Base-by-base conservation (phyloP, 352 stramenopile genomes). In the Phytophthora pinifolia region DNA sequence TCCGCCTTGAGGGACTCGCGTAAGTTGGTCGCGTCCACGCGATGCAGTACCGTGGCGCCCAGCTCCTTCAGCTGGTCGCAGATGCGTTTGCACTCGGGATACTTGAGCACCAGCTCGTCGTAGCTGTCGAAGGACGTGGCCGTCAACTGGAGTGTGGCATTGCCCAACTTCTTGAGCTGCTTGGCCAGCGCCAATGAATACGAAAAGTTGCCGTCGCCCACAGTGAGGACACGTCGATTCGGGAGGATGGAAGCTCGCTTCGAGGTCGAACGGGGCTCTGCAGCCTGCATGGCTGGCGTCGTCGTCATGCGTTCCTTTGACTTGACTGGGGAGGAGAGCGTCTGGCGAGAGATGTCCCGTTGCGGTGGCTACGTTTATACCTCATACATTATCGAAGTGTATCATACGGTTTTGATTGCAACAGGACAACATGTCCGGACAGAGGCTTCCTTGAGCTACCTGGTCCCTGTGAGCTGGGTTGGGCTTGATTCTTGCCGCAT, bases 201-300 rank as follows among this genome's bases (percentile, higher is more conserved):
- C 5, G 87, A 89, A 58, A 98, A 95, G 67, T 98, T 94, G n/a
- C 93, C 93, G 67, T 98, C 93, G 15, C 93, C 93, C 7, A 98
- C 77, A 6, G 86, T 96, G 5, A 97, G 65, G 15, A 95, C 67
- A n/a, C 67, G 61, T 29, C 18, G 43, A 5, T 35, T 36, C 56
- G 41, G 15, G 14, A 3, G 6, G 2, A 29, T 31, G 37, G n/a
- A 12, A 31, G 37, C 13, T 15, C 3, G 2, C 6, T 14, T 31
- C 33, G 36, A 31, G 9, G 39, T 7, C 10, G 18, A 22, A 5
- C 12, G 20, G 17, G 13, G 37, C 20, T 52, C 37, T 29, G 25
- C 25, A 29, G 25, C 25, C 14, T 53, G 14, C 20, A 44, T 29
- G 9, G 32, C 25, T 15, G 39, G 25, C 14, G 49, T 12, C 49